Base-by-base conservation (phyloP, 2,329 filamentous ascomycete species). In the Aspergillus quadricinctus region DNA sequence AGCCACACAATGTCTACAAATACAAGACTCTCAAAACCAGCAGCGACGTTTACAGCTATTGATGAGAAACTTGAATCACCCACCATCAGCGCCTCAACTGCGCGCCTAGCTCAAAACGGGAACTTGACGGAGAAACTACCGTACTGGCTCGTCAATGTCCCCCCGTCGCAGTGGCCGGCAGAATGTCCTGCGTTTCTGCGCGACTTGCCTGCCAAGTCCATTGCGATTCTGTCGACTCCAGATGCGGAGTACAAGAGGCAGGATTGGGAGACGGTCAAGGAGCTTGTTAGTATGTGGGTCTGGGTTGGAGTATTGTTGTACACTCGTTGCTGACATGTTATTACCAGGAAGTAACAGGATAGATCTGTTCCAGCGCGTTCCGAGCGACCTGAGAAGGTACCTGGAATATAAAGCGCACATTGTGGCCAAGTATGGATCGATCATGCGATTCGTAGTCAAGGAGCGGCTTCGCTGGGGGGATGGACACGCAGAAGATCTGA, bases 81-180 rank as follows among this genome's bases (percentile, higher is more conserved):
- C 19, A 58, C 64, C 49, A 40, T 56, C 29, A 51, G 52, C 28
- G 49, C 50, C 10, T 56, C 64, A 9, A 57, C 55, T 7, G 53
- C 48, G 4, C 53, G 59, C 27, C 51, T 64, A 8, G 29, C 29
- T 21, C 51, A 60, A 3, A 35, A 64, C 3, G 49, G 53, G 25
- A 54, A 25, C 31, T 23, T 62, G 10, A 31, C 57, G 23, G 61
- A 64, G 41, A 57, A 59, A 4, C 61, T 81, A 25, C 87, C 88
- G 0, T 96, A 88, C 77, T 96, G 92, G 92, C 88, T 93, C 60
- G 81, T 88, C 73, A 96, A 96, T 72, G 77, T 95, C 17, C 85
- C 89, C 0, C 74, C 77, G 37, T 70, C 78, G 27, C 75, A 87
- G 60, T 84, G 87, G 70, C 84, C 86, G 0, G 64, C 73, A 2